Evolutionary conservation across 305 asterid species (phyloP).

Genomic region (Solanum hybrid): DNA sequence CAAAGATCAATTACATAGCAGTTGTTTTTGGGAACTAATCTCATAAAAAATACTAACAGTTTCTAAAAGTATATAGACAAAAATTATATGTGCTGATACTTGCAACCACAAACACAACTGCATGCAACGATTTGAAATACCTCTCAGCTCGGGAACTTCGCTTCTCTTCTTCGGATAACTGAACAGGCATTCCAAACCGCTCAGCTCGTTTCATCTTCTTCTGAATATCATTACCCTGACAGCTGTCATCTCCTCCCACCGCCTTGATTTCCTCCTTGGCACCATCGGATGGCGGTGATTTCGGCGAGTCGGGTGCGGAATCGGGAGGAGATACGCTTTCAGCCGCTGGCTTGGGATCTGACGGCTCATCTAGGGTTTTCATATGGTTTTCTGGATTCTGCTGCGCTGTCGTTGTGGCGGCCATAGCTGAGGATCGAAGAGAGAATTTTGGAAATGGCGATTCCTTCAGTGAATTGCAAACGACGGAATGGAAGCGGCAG

Average conservation of each 20-base stretch:
- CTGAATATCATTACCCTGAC: constrained; percentile 14
- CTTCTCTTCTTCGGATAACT: constrained; percentile 29
- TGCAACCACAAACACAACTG: not conserved
- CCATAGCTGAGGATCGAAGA: not conserved
- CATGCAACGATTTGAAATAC: not conserved
- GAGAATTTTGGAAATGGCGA: not conserved
- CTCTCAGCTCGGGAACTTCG: constrained; percentile 33
- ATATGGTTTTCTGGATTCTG: not conserved
- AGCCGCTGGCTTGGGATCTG: constrained; percentile 8
- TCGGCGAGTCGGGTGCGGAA: not conserved
- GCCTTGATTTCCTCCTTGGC: constrained; percentile 10
- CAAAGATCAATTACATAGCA: not conserved
- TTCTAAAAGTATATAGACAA: not conserved
- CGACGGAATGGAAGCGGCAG: not conserved
- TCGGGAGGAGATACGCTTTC: not conserved
- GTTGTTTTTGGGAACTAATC: not conserved
- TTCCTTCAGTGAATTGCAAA: not conserved
- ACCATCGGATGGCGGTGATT: constrained; percentile 2
- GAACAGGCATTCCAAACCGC: constrained; percentile 29
- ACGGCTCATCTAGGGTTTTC: constrained; percentile 18
- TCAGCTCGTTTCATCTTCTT: constrained; percentile 34
- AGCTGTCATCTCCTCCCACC: constrained; percentile 4
- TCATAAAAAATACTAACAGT: not conserved
- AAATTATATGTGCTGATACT: not conserved
- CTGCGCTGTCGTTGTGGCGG: constrained; percentile 21